Conservation (phyloP, 352 stramenopile genomes). For the Pythium aristosporum region DNA sequence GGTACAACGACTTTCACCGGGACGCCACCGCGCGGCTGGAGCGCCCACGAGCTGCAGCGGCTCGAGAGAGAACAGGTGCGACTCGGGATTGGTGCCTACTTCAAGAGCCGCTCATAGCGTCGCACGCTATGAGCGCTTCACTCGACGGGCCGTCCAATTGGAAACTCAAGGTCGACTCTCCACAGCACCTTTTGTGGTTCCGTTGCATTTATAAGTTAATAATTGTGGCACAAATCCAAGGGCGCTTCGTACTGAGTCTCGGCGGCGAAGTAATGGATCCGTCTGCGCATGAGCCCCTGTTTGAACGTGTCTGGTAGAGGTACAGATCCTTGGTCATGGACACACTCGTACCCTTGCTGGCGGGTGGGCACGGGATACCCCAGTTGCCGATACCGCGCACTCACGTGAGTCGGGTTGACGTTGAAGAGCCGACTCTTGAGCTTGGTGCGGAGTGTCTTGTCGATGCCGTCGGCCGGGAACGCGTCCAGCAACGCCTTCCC, state of each 20-base stretch:
- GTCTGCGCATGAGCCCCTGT: constrained; percentile 26
- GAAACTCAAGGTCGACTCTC: too few species aligned
- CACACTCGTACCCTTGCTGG: constrained; percentile 27
- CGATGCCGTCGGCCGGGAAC: constrained; percentile 36
- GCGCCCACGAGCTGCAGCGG: constrained; percentile 19
- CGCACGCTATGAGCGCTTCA: too few species aligned
- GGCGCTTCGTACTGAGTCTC: constrained; percentile 21
- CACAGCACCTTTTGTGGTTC: too few species aligned
- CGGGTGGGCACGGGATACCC: constrained; percentile 25
- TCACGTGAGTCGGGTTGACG: constrained; percentile 55
- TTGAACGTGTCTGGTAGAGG: constrained; percentile 20
- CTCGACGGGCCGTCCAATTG: too few species aligned
- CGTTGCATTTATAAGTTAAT: constrained; percentile 3
- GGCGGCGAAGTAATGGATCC: constrained; percentile 29
- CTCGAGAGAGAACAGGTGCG: constrained; percentile 28
- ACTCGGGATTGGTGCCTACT: constrained; percentile 24
- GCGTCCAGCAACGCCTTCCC: constrained; percentile 64
- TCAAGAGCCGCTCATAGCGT: constrained; percentile 1
- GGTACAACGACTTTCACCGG: constrained; percentile 35
- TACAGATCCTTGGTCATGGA: constrained; percentile 21
- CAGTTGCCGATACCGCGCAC: constrained; percentile 38
- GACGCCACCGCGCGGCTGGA: constrained; percentile 29
- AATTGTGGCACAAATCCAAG: constrained; percentile 23
- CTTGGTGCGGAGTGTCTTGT: constrained; percentile 22
- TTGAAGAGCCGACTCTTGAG: constrained; percentile 52